phyloP scores from a whole-genome alignment of 108 stramenopile species.

The Cyclotella distinguenda region DNA sequence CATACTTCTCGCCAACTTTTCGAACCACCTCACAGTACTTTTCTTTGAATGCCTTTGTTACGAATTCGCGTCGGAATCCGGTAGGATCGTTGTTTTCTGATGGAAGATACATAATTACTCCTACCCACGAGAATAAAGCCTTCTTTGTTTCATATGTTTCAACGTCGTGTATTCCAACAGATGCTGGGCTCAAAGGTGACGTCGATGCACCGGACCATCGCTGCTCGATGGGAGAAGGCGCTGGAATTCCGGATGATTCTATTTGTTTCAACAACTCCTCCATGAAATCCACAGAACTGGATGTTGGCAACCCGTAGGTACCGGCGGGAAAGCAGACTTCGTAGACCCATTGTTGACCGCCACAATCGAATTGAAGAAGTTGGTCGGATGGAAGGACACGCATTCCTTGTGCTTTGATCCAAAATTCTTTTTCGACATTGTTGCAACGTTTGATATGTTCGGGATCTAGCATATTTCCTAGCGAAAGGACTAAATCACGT shows the following conservation, averaged over 20 bases:
- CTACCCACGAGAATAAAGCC: constrained; percentile 82
- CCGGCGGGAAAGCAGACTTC: constrained; percentile 95
- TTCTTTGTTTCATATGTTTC: constrained; percentile 50
- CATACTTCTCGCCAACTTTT: constrained; percentile 58
- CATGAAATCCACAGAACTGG: constrained; percentile 83
- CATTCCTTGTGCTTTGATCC: constrained; percentile 84
- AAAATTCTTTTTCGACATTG: constrained; percentile 94
- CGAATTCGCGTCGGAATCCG: constrained; percentile 64
- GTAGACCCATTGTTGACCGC: constrained; percentile 97
- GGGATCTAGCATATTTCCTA: constrained; percentile 78
- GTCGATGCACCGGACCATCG: constrained; percentile 91
- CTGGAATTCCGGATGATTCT: constrained; percentile 80
- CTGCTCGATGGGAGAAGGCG: constrained; percentile 97
- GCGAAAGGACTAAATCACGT: constrained; percentile 89
- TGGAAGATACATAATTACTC: constrained; percentile 95
- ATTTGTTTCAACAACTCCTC: constrained; percentile 77
- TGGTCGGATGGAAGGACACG: constrained; percentile 76
- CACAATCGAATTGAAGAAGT: constrained; percentile 97
- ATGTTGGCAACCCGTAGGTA: constrained; percentile 62
- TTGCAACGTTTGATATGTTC: constrained; percentile 93
- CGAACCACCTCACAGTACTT: constrained; percentile 77
- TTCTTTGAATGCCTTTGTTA: constrained; percentile 78
- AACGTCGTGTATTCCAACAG: constrained; percentile 17
- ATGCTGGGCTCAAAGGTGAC: constrained; percentile 90
- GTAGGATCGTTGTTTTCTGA: constrained; percentile 73